Evolutionary conservation across 1,284 basidiomycete genomes (phyloP), one percentile per base, ranked within the genome.

Genomic region (Ceratobasidium theobromae): DNA sequence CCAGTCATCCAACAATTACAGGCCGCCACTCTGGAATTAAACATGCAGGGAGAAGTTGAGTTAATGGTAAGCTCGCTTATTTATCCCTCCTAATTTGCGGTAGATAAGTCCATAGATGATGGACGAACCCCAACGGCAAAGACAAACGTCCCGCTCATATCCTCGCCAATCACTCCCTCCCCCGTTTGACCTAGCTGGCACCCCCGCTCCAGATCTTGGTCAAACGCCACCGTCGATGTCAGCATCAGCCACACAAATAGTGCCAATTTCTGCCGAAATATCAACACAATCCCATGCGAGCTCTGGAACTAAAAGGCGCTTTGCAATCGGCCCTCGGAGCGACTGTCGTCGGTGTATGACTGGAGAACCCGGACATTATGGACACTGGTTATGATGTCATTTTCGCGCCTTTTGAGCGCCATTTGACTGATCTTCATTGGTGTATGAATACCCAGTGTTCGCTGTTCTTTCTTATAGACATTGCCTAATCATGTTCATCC

Each of bases 321-420:
- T 64, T 16, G 60, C 60, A 11, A 53, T 64, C 5, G 60, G 60
- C 8, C 60, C 60, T 33, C 60, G 60, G 16, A 52, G 11, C 49
- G 40, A 64, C 18, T 64, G 60, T 27, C 33, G 53, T 25, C 38
- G 49, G 27, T 64, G 60, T 27, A 28, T 41, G 49, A 38, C 60
- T 32, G 11, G 49, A 11, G 60, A 64, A 40, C 60, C 60, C 25
- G 60, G 60, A 41, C 60, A 64, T 43, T 64, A 64, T 27, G 60
- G 60, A 53, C 60, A 64, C 38, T 64, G 60, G 60, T 30, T 64
- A 64, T 64, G 28, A 64, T 43, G 11, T 30, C 28, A 52, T n/a
- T 21, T 27, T 12, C 32, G 30, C n/a, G 45, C 6, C 33, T 11
- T 27, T 3, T 16, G 18, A 18, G 23, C 40, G 4, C 9, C 12